Percentiles rank a stretch among this genome's conserved stretches.
These are phyloP conservation scores for Fusarium nelsonii DNA, from an alignment of 2,329 filamentous ascomycete species.

Conservation along the genomic window DNA sequence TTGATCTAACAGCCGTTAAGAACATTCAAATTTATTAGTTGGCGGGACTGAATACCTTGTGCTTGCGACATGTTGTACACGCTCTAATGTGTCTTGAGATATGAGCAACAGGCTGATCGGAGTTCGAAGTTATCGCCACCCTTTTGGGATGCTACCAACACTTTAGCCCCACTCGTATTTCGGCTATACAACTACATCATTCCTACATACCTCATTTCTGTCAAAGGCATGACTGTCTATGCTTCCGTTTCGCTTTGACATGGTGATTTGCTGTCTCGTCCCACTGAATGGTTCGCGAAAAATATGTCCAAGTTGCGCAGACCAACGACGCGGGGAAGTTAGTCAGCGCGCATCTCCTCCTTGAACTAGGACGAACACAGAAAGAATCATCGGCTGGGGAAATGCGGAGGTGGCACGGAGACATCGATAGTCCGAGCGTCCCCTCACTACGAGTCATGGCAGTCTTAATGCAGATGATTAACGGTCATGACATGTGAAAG, in stretches of 20 bases:
- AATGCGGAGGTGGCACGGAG: constrained; percentile 22
- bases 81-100: constrained; percentile 58
- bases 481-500: background rate
- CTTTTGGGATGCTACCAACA: constrained; percentile 17
- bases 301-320: constrained; percentile 6
- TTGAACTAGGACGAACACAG: background rate
- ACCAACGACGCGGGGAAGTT: constrained; percentile 22
- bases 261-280: background rate
- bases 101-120: constrained; percentile 56
- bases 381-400: background rate
- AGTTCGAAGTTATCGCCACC: constrained; percentile 59
- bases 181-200: background rate
- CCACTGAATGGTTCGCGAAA: background rate
- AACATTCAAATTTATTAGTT: rapidly evolving
- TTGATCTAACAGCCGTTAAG: constrained; percentile 49
- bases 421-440: constrained; percentile 9
- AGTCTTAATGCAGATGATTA: background rate
- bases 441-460: background rate
- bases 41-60: constrained; percentile 51
- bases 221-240: background rate
- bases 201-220: background rate
- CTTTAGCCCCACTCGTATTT: background rate
- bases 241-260: constrained; percentile 25
- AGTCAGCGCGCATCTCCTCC: background rate
- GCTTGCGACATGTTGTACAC: constrained; percentile 57